These are phyloP conservation scores for Iris macrosiphon DNA, from an alignment of 106 monocot genomes.

Conservation along the genomic window DNA sequence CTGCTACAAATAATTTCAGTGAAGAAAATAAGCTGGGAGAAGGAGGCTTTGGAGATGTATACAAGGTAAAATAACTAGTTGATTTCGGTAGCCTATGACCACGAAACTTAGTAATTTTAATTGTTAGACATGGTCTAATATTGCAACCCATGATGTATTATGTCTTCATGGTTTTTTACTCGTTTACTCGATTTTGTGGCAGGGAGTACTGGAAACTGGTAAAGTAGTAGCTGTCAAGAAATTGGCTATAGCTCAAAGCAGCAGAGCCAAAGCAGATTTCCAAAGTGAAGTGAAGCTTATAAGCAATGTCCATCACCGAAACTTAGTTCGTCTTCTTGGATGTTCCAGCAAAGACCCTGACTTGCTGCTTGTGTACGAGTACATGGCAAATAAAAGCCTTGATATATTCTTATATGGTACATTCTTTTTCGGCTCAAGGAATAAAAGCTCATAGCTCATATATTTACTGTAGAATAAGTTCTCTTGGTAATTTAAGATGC, in stretches of 20 bases:
- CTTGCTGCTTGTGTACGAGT: slow-evolving; percentile 68
- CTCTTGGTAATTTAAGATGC: too few species aligned
- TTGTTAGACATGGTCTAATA: too few species aligned
- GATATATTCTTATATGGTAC: slow-evolving; percentile 72
- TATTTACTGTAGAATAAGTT: too few species aligned
- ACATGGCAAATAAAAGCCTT: slow-evolving; percentile 72
- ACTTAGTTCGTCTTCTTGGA: slow-evolving; percentile 60
- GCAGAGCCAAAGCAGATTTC: slow-evolving; percentile 33
- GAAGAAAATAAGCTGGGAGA: slow-evolving; percentile 55
- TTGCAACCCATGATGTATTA: too few species aligned
- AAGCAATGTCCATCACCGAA: slow-evolving; percentile 77
- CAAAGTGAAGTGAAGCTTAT: slow-evolving; percentile 68
- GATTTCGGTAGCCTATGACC: neutral
- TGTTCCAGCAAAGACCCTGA: slow-evolving; percentile 53
- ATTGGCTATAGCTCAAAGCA: slow-evolving; percentile 36
- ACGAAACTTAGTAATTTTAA: too few species aligned
- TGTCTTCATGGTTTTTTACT: too few species aligned
- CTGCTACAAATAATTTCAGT: slow-evolving; percentile 52
- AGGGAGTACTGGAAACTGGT: slow-evolving; percentile 57
- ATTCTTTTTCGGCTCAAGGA: neutral
- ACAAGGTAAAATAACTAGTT: slow-evolving; percentile 22
- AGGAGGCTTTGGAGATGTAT: slow-evolving; percentile 76
- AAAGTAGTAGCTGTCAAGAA: slow-evolving; percentile 58
- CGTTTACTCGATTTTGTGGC: slow-evolving; percentile 3
- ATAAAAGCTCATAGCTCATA: neutral